A percentile compares a stretch with the other conserved stretches of the same genome.
Conservation (phyloP, 192 early-diverging fungal genomes). For the Coemansia sp. region DNA sequence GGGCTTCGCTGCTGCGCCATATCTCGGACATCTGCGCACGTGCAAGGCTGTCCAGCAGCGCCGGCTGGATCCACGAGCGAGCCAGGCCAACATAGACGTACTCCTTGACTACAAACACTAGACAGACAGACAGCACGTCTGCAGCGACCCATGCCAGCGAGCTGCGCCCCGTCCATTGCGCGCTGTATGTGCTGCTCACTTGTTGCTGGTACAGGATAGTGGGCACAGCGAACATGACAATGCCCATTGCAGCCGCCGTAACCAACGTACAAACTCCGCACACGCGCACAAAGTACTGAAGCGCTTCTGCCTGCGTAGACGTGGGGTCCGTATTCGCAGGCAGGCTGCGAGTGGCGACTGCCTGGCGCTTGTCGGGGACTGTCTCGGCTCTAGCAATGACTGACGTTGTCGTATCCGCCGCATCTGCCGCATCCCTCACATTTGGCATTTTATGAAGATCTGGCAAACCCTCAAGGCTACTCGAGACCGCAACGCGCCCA, state of each 20-base stretch:
- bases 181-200: background rate
- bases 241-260: constrained; percentile 3
- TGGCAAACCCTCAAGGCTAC: background rate
- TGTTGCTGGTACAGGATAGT: constrained; percentile 15
- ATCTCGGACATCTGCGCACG: constrained; percentile 23
- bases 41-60: constrained; percentile 18
- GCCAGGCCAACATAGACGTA: constrained; percentile 18
- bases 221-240: constrained; percentile 18
- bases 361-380: background rate
- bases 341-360: background rate
- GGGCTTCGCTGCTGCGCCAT: constrained; percentile 7
- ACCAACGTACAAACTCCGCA: constrained; percentile 18
- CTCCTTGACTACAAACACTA: constrained; percentile 7
- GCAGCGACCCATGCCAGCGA: background rate
- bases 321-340: background rate
- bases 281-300: constrained; percentile 4
- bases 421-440: background rate
- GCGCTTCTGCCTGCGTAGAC: background rate
- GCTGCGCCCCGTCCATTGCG: background rate
- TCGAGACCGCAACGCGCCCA: constrained; percentile 16
- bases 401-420: background rate
- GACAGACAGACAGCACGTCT: constrained; percentile 14
- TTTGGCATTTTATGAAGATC: background rate
- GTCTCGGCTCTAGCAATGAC: too few species aligned
- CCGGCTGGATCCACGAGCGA: constrained; percentile 15